Evolutionary conservation across 768 basidiomycete species (phyloP).

Genomic region (Trametopsis cervina): DNA sequence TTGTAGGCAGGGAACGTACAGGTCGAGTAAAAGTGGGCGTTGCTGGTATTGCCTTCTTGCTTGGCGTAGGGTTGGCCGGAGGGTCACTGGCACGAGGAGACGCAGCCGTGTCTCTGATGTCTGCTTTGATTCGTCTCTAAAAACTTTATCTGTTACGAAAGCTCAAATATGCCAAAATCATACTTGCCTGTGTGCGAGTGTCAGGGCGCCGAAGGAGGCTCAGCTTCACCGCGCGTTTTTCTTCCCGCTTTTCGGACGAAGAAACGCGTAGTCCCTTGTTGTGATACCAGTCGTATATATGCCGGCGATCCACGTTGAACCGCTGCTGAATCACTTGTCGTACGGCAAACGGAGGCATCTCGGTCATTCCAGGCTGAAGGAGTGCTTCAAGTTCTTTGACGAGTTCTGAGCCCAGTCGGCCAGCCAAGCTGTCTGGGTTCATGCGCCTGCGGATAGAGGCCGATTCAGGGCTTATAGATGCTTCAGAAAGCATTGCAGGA

Average conservation of each 20-base stretch:
- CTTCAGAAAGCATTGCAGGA: neutral
- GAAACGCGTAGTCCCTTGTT: constrained; percentile 34
- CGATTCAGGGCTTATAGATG: neutral
- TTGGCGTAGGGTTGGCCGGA: neutral
- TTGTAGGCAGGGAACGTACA: neutral
- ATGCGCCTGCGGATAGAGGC: constrained; percentile 35
- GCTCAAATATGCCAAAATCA: neutral
- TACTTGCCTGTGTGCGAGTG: constrained; percentile 5
- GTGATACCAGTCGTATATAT: constrained; percentile 78
- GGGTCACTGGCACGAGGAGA: neutral
- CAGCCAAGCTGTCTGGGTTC: constrained; percentile 64
- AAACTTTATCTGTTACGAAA: neutral
- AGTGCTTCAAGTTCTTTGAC: constrained; percentile 68
- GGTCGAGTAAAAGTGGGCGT: neutral
- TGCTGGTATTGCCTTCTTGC: neutral
- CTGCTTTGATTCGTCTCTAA: neutral
- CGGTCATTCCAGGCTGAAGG: constrained; percentile 56
- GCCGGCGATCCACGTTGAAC: constrained; percentile 63
- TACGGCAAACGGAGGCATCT: constrained; percentile 70
- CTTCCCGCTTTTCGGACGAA: constrained; percentile 19
- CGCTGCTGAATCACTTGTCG: constrained; percentile 67
- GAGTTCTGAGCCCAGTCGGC: constrained; percentile 56
- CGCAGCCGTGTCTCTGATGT: neutral
- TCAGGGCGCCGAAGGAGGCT: constrained; percentile 1
- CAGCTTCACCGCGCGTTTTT: constrained; percentile 15